Conservation (phyloP, 2,329 filamentous ascomycete genomes). For the Teratosphaeriaceae sp. region DNA sequence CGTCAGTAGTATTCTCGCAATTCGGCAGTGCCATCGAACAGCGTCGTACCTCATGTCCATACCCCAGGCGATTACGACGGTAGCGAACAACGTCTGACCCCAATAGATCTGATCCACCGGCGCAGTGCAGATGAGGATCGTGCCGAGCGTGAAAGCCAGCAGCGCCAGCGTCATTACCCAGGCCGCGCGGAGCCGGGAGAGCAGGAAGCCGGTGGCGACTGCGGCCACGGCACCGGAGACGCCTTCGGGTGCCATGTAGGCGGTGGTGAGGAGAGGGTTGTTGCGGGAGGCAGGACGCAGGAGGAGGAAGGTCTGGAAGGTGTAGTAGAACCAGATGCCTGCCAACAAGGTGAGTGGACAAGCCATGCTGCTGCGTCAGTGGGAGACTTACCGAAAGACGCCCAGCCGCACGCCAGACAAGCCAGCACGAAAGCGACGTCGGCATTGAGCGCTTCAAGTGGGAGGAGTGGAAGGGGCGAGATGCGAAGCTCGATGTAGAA, state of each 20-base stretch:
- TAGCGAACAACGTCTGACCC: constrained; percentile 53
- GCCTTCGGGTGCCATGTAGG: constrained; percentile 40
- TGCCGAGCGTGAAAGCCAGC: constrained; percentile 36
- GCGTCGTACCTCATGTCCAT: constrained; percentile 67
- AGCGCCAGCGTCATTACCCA: constrained; percentile 33
- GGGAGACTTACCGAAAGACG: constrained; percentile 1
- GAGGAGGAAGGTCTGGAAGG: constrained; percentile 44
- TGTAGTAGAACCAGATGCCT: constrained; percentile 21
- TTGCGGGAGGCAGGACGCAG: constrained; percentile 25
- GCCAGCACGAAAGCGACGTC: constrained; percentile 50
- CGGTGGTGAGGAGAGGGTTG: constrained; percentile 39
- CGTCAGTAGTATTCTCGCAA: no score
- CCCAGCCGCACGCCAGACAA: constrained; percentile 39
- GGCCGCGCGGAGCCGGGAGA: constrained; percentile 18
- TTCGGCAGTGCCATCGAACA: no score
- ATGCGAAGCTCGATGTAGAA: constrained; percentile 43
- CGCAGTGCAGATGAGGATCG: constrained; percentile 35
- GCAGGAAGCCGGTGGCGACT: constrained; percentile 29
- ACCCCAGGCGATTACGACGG: constrained; percentile 43
- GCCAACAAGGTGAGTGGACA: constrained; percentile 1
- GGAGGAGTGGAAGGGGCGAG: constrained; percentile 49
- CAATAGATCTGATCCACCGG: constrained; percentile 56
- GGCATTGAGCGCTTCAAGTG: constrained; percentile 43
- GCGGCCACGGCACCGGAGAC: constrained; percentile 41
- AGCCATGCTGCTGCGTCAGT: neutral